Base-by-base conservation (phyloP, 192 early-diverging fungal species). In the Rhizoclosmatium sp. region DNA sequence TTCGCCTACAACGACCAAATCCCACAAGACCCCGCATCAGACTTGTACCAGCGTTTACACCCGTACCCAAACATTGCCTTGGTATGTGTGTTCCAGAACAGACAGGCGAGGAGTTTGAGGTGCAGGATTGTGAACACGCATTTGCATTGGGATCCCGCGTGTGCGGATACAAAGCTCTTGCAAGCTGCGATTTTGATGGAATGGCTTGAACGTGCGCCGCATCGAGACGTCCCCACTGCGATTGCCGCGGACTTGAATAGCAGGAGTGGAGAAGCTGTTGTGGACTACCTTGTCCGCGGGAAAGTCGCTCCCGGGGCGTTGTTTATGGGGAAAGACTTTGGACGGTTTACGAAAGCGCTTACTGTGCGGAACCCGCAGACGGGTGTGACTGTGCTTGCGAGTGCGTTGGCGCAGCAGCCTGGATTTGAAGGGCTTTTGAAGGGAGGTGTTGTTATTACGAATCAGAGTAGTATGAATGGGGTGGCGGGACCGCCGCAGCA, bases 71-170 rank as follows among this genome's bases (percentile, higher is more conserved):
- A 85, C 76, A 82, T 81, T 40, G 83, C 81, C 2, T 74, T 87
- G 31, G 60, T 80, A 12, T 78, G 73, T 45, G 66, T 83, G 39
- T 82, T 87, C 47, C 73, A 72, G 60, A 79, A 77, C 66, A 7
- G 80, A 14, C 51, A 77, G 31, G 67, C 71, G n/a, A 16, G 62
- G 5, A 47, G 69, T 4, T 59, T 80, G 10, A 74, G 84, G 2
- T 69, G 87, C 51, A 65, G 84, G 12, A 80, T 88, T 48, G 87
- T 85, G 4, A 88, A 88, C 61, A 88, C 87, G 0, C 87, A 88
- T 69, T 72, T 88, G 71, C 85, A 88, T 70, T 86, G 85, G 87
- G 83, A 88, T 60, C 87, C 87, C 0, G 64, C 44, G 19, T 71
- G 65, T 59, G 82, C 77, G 72, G 77, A 86, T 47, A 84, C 84